A percentile compares a stretch with the other conserved stretches of the same genome.
These are phyloP conservation scores for Phytophthora cactorum DNA, from an alignment of 352 stramenopile genomes.

Conservation along the genomic window DNA sequence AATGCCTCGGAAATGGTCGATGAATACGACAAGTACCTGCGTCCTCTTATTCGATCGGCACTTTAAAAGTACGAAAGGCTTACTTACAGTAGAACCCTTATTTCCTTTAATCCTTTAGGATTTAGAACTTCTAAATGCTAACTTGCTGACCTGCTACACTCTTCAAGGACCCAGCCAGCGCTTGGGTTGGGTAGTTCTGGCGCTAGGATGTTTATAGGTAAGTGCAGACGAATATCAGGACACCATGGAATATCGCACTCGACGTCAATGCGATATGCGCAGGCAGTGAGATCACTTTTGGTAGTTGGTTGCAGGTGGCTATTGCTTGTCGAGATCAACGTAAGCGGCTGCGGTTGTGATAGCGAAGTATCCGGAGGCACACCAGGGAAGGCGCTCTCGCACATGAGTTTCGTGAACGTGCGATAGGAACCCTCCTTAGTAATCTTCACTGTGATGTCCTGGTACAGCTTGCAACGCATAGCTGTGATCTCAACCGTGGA, in stretches of 20 bases:
- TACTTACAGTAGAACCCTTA: not conserved
- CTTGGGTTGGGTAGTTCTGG: constrained; percentile 31
- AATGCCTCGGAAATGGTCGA: constrained; percentile 49
- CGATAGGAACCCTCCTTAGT: constrained; percentile 26
- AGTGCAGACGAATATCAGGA: constrained; percentile 58
- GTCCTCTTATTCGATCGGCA: constrained; percentile 35
- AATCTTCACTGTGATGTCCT: constrained; percentile 52
- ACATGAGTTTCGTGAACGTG: constrained; percentile 53
- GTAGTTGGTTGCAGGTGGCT: constrained; percentile 55
- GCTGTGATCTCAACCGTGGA: constrained; percentile 61
- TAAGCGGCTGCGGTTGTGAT: constrained; percentile 59
- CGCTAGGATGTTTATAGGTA: constrained; percentile 67
- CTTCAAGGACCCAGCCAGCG: constrained; percentile 31
- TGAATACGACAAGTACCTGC: constrained; percentile 49
- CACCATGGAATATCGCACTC: constrained; percentile 76
- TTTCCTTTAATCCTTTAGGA: too few species aligned
- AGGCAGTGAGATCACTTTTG: constrained; percentile 52
- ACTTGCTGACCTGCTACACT: too few species aligned
- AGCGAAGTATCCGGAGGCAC: constrained; percentile 41
- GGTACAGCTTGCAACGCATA: constrained; percentile 67
- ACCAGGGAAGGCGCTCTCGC: constrained; percentile 50
- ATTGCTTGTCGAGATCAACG: constrained; percentile 37
- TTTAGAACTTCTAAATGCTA: constrained; percentile 19
- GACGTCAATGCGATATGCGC: constrained; percentile 65
- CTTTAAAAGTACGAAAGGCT: constrained; percentile 8